Percentiles rank a stretch among this genome's conserved stretches.
Conservation (phyloP, 2,329 filamentous ascomycete species). For the Sporothrix sp. region DNA sequence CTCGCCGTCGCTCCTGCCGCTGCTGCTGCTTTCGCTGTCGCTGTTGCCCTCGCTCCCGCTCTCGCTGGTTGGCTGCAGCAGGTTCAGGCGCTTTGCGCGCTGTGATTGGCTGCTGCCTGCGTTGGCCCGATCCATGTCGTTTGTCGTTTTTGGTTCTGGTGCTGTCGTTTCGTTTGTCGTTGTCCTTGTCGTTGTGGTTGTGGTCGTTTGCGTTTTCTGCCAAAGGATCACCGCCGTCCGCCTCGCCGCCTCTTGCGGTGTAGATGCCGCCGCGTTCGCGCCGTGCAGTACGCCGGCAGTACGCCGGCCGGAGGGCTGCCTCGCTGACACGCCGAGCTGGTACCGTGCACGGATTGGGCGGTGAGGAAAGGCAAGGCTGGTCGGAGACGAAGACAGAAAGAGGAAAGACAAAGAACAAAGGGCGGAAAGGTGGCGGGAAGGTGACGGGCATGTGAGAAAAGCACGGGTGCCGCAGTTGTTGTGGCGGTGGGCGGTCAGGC, state of each 20-base stretch:
- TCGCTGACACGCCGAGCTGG: background rate
- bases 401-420: background rate
- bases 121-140: slow-evolving; percentile 12
- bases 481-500: too few relatives aligned
- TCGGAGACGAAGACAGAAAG: background rate
- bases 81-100: slow-evolving; percentile 9
- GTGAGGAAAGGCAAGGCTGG: background rate
- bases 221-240: too few relatives aligned
- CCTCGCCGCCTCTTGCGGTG: too few relatives aligned
- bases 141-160: too few relatives aligned
- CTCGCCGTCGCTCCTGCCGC: background rate
- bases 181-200: background rate
- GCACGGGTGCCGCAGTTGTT: too few relatives aligned
- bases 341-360: background rate
- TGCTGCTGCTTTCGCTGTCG: background rate
- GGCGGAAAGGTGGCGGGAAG: background rate
- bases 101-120: slow-evolving; percentile 14
- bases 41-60: background rate
- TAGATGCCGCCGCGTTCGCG: too few relatives aligned
- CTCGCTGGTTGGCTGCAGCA: slow-evolving; percentile 1
- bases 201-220: too few relatives aligned
- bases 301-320: too few relatives aligned
- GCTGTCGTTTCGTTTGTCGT: background rate
- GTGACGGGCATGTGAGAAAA: too few relatives aligned
- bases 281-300: too few relatives aligned